A percentile compares a stretch with the other conserved stretches of the same genome.
Conservation (phyloP, 2,329 filamentous ascomycete species). For the Cladosporium oxysporum region DNA sequence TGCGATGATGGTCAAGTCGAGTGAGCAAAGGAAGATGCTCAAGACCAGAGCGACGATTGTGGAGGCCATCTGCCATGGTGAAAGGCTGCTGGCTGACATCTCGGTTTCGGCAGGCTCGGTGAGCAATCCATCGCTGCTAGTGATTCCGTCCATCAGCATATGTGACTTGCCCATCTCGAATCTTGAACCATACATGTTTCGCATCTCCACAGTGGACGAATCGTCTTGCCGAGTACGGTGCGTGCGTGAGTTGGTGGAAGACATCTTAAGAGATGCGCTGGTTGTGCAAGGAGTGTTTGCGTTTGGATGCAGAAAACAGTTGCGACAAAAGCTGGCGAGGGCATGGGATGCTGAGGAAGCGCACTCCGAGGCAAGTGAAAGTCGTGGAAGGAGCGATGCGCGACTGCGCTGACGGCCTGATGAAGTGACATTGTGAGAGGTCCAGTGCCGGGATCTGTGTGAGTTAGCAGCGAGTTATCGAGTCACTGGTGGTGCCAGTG, state of each 20-base stretch:
- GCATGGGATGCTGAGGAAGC: background rate
- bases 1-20: slow-evolving; percentile 41
- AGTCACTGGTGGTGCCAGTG: background rate
- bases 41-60: slow-evolving; percentile 20
- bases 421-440: background rate
- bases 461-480: background rate
- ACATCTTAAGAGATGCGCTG: background rate
- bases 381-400: slow-evolving; percentile 9
- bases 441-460: background rate
- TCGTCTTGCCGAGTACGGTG: background rate
- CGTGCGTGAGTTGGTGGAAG: background rate
- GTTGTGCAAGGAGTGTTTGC: background rate
- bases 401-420: background rate
- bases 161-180: background rate
- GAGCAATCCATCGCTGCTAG: background rate
- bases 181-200: background rate
- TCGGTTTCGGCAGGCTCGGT: background rate
- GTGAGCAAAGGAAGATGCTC: slow-evolving; percentile 35
- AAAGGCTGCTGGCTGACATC: background rate
- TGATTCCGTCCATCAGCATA: background rate
- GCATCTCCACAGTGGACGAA: background rate
- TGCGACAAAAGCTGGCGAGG: background rate
- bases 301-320: background rate
- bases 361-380: background rate
- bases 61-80: slow-evolving; percentile 11